phyloP scores from a whole-genome alignment of 805 yeast species.

The Candida verbasci region DNA sequence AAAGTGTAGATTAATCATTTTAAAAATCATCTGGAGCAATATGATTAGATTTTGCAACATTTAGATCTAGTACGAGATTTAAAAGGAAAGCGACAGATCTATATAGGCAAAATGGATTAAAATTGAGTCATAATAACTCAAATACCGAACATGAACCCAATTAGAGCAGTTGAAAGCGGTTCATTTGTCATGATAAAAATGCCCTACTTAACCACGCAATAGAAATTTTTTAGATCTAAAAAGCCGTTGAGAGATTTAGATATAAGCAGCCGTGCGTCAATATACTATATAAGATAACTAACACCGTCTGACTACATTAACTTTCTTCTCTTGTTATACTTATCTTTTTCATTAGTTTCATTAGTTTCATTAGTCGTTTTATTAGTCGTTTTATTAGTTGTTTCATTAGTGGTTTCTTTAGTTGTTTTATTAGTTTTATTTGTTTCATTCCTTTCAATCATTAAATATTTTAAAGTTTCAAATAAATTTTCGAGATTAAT shows the following conservation, averaged over 20 bases:
- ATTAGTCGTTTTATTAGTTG: no score
- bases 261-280: no score
- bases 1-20: neutral
- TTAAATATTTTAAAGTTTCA: neutral
- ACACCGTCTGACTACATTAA: no score
- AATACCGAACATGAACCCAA: no score
- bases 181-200: neutral
- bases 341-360: no score
- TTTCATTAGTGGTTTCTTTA: no score
- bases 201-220: neutral
- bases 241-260: neutral
- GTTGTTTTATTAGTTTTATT: no score
- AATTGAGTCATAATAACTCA: conserved; percentile 5
- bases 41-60: neutral
- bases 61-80: no score
- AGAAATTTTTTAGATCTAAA: neutral
- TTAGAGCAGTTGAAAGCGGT: neutral
- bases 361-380: neutral
- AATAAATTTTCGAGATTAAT: conserved; percentile 2
- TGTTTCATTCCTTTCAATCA: neutral
- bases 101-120: conserved; percentile 3
- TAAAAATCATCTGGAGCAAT: neutral
- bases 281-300: no score
- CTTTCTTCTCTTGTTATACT: no score
- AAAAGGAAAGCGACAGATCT: conserved; percentile 4